Percentiles rank a stretch among this genome's conserved stretches.
Evolutionary conservation across 345 rosid genomes (phyloP).

Genomic region (Luvunga scandens): DNA sequence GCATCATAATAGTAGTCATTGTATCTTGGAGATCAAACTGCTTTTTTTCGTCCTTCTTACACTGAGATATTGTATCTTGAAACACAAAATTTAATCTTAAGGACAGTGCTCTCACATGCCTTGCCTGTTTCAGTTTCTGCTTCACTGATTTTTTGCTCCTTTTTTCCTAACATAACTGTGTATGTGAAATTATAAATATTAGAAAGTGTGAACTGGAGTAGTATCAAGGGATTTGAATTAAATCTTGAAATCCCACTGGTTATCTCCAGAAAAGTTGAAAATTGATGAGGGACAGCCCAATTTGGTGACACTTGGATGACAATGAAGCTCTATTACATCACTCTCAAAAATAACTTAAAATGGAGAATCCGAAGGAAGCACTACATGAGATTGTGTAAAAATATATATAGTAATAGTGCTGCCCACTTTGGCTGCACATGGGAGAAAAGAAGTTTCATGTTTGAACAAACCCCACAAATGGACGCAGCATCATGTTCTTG

Average conservation of each 20-base stretch:
- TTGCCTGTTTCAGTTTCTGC: too few relatives aligned
- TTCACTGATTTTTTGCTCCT: too few relatives aligned
- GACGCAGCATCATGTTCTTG: conserved; percentile 22
- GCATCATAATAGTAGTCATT: too few relatives aligned
- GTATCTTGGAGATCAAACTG: too few relatives aligned
- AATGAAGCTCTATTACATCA: too few relatives aligned
- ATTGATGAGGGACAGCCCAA: background rate
- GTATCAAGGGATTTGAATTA: background rate
- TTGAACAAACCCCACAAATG: conserved; percentile 17
- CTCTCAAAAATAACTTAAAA: background rate
- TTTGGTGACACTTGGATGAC: background rate
- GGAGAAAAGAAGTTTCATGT: conserved; percentile 6
- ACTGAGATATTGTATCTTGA: too few relatives aligned
- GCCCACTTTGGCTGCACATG: conserved; percentile 32
- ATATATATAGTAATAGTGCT: background rate
- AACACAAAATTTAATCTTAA: too few relatives aligned
- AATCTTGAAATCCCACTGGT: background rate
- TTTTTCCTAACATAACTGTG: too few relatives aligned
- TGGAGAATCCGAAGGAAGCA: conserved; percentile 3
- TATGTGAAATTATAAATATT: too few relatives aligned
- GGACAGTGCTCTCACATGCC: too few relatives aligned
- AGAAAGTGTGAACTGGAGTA: too few relatives aligned
- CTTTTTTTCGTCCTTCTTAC: too few relatives aligned
- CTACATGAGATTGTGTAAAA: background rate
- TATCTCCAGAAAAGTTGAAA: background rate